These are phyloP conservation scores for Diphasiastrum complanatum DNA, from an alignment of 83 land plant genomes.

Conservation along the genomic window DNA sequence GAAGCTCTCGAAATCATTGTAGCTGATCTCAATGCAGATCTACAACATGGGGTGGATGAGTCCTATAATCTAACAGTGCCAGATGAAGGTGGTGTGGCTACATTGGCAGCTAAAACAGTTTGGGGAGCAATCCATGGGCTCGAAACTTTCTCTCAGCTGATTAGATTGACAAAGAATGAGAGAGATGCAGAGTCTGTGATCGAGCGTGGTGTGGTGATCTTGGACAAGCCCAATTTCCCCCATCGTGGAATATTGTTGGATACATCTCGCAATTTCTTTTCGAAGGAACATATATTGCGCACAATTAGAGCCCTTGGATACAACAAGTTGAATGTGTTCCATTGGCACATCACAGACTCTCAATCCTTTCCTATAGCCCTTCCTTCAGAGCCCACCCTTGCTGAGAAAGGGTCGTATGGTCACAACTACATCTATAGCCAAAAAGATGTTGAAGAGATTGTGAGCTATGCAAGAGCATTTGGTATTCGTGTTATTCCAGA, in stretches of 20 bases:
- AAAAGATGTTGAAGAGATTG: constrained; percentile 44
- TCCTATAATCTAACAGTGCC: constrained; percentile 45
- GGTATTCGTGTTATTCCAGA: constrained; percentile 87
- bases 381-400: constrained; percentile 72
- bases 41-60: constrained; percentile 70
- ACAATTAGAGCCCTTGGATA: constrained; percentile 58
- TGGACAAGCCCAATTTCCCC: constrained; percentile 50
- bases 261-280: constrained; percentile 74
- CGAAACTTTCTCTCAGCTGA: constrained; percentile 89
- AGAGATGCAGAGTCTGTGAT: constrained; percentile 11
- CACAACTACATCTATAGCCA: constrained; percentile 43
- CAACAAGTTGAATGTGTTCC: constrained; percentile 84
- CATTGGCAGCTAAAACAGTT: constrained; percentile 42
- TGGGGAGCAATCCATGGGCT: constrained; percentile 94
- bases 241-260: constrained; percentile 81
- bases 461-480: constrained; percentile 41
- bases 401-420: constrained; percentile 60
- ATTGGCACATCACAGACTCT: constrained; percentile 92
- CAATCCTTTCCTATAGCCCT: constrained; percentile 80
- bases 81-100: constrained; percentile 22
- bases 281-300: constrained; percentile 50
- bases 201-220: constrained; percentile 31
- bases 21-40: constrained; percentile 37
- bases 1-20: constrained; percentile 27
- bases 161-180: constrained; percentile 19